Conservation (phyloP, 140 eudicot species). For the Senecio squalidus region DNA sequence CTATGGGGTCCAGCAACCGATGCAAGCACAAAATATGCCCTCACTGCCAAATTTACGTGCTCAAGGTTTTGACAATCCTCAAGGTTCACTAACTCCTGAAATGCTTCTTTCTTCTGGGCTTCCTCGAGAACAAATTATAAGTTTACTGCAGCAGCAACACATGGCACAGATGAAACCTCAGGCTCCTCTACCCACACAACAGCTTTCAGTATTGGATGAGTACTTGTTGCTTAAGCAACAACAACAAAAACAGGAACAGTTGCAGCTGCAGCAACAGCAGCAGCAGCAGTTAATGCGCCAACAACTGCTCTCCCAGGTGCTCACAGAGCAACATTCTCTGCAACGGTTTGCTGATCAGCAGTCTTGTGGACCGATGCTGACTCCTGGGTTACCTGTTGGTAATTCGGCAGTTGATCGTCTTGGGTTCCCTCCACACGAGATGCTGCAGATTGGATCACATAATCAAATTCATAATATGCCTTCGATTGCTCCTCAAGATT, state of each 20-base stretch:
- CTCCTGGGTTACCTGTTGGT: conserved; percentile 39
- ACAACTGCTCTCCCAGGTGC: conserved; percentile 60
- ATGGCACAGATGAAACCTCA: conserved; percentile 45
- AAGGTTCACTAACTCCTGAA: conserved; percentile 44
- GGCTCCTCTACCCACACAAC: conserved; percentile 52
- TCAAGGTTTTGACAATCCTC: conserved; percentile 40
- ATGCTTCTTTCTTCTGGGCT: conserved; percentile 60
- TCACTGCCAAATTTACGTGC: conserved; percentile 30
- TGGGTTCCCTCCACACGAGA: conserved; percentile 32
- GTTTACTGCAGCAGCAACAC: conserved; percentile 76
- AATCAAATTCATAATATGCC: conserved; percentile 36
- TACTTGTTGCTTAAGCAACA: conserved; percentile 78
- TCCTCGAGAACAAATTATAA: conserved; percentile 62
- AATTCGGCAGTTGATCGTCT: conserved; percentile 39
- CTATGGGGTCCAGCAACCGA: conserved; percentile 49
- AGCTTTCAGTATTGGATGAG: conserved; percentile 54
- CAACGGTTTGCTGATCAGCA: conserved; percentile 48
- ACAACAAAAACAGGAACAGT: conserved; percentile 46
- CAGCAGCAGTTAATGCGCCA: conserved; percentile 66
- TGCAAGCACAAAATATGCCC: conserved; percentile 52
- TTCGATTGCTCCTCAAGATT: conserved; percentile 34
- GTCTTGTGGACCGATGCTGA: conserved; percentile 42
- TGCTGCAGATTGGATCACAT: conserved; percentile 51
- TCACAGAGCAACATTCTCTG: conserved; percentile 51
- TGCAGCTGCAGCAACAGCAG: conserved; percentile 60